Evolutionary conservation across 2,329 filamentous ascomycete species (phyloP).

Genomic region (Cercospora nicotianae): DNA sequence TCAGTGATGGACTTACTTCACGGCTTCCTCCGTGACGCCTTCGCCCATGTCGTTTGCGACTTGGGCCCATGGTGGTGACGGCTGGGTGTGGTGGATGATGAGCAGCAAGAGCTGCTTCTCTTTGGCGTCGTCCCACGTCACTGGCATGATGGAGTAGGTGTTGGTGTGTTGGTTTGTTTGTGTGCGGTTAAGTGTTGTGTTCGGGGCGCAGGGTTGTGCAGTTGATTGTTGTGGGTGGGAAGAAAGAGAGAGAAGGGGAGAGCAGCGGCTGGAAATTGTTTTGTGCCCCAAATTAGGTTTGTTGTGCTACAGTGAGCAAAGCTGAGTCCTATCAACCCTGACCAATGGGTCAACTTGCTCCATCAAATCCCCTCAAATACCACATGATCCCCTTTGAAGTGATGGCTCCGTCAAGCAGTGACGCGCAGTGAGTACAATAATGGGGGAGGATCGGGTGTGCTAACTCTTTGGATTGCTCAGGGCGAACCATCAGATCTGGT

Average conservation of each 20-base stretch:
- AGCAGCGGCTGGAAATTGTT: not conserved
- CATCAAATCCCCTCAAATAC: not conserved
- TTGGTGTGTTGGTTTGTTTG: not conserved
- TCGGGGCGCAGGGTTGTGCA: not conserved
- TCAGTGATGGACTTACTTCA: not conserved
- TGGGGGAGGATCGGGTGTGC: not conserved
- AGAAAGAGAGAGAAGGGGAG: not conserved
- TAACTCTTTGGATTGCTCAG: not conserved
- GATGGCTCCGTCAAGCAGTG: not conserved
- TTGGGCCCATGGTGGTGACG: conserved; percentile 22
- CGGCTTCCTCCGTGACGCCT: conserved; percentile 7
- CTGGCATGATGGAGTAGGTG: conserved; percentile 6
- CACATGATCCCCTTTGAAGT: not conserved
- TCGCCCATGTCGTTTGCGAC: conserved; percentile 11
- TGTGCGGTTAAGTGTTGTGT: not conserved
- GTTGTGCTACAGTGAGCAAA: not conserved
- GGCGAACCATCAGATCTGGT: not conserved
- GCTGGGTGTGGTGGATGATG: conserved; percentile 15
- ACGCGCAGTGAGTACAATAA: not conserved
- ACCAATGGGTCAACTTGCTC: not conserved
- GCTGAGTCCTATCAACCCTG: not conserved
- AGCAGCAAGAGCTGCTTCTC: conserved; percentile 18
- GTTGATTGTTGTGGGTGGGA: not conserved
- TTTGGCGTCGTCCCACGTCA: conserved; percentile 17
- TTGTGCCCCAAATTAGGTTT: not conserved